Evolutionary conservation across 176 grass and related monocot species (phyloP).

Genomic region (Poa pratensis): DNA sequence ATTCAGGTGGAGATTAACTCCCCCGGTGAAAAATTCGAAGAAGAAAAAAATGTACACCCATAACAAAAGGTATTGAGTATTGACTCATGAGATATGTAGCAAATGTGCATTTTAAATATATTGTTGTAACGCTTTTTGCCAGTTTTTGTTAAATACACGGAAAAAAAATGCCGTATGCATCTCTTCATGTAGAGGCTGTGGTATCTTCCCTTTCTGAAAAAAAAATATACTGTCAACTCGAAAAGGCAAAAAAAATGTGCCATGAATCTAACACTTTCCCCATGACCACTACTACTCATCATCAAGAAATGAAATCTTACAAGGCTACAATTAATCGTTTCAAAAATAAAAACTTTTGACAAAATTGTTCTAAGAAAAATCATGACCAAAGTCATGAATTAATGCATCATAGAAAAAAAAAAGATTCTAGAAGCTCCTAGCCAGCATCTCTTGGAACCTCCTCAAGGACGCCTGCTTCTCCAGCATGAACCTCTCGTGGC

Average conservation of each 20-base stretch:
- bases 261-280: not conserved
- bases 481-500: slow-evolving; percentile 46
- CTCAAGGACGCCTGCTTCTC: slow-evolving; percentile 51
- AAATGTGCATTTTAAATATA: not conserved
- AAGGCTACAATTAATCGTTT: not conserved
- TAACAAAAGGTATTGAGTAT: not conserved
- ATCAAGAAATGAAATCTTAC: not conserved
- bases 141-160: not conserved
- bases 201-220: too few species aligned
- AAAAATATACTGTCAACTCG: too few species aligned
- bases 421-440: slow-evolving; percentile 41
- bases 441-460: slow-evolving; percentile 52
- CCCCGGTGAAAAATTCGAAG: too few species aligned
- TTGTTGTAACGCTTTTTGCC: too few species aligned
- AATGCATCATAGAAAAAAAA: not conserved
- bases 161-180: too few species aligned
- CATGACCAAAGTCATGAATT: not conserved
- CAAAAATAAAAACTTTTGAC: not conserved
- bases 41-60: not conserved
- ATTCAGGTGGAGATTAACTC: too few species aligned
- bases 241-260: too few species aligned
- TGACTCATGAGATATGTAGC: not conserved
- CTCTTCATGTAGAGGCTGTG: too few species aligned
- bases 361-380: not conserved
- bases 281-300: not conserved